Conservation (phyloP, 2,329 filamentous ascomycete species). For the Cladosporium sp. region DNA sequence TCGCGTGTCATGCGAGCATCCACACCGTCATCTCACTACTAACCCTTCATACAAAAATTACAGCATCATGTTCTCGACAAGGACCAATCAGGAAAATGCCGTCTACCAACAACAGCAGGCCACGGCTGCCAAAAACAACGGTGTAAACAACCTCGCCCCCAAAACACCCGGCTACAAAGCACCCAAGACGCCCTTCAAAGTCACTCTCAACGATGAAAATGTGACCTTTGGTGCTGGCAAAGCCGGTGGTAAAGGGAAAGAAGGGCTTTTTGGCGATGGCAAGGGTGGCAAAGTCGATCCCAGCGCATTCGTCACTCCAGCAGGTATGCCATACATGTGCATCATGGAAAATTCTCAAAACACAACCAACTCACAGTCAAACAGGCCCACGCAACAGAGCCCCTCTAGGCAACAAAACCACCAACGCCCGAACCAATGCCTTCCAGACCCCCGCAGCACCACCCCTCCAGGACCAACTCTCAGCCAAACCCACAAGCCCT, state of each 20-base stretch:
- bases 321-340: constrained; percentile 69
- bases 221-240: constrained; percentile 60
- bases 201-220: constrained; percentile 83
- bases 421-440: constrained; percentile 77
- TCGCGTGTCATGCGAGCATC: background rate
- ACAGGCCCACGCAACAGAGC: constrained; percentile 63
- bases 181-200: constrained; percentile 78
- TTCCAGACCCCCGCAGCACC: constrained; percentile 56
- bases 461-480: constrained; percentile 50
- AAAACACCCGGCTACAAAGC: constrained; percentile 76
- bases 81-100: constrained; percentile 81
- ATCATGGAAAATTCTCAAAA: no score
- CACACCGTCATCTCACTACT: no score
- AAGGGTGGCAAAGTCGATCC: constrained; percentile 54
- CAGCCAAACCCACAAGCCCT: constrained; percentile 52
- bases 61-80: constrained; percentile 64
- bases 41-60: no score
- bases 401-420: constrained; percentile 89
- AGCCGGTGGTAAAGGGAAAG: constrained; percentile 53
- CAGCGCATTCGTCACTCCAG: constrained; percentile 69
- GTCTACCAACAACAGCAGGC: constrained; percentile 69
- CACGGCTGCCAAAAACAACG: constrained; percentile 69
- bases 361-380: constrained; percentile 33
- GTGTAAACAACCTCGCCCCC: constrained; percentile 56
- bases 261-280: constrained; percentile 48